Evolutionary conservation across 805 yeast genomes (phyloP).

Genomic region (Jamesozyma rosinii): DNA sequence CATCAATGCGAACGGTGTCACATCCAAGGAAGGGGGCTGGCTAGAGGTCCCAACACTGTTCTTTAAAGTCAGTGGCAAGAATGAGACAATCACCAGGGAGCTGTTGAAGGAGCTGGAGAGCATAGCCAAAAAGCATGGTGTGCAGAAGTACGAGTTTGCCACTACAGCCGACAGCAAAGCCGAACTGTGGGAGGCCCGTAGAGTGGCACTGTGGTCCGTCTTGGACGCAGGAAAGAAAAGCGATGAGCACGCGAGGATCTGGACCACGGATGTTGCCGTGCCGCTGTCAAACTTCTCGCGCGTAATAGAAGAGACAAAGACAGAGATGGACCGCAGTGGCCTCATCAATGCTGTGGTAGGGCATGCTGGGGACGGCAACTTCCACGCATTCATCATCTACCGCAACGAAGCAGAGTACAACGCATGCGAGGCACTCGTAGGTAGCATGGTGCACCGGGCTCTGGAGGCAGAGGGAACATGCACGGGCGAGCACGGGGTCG

Average conservation of each 20-base stretch:
- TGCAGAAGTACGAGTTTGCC: conserved; percentile 55
- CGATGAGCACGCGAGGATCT: conserved; percentile 42
- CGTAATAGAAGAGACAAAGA: conserved; percentile 53
- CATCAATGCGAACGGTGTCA: conserved; percentile 47
- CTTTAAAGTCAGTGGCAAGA: conserved; percentile 53
- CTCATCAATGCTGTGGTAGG: conserved; percentile 56
- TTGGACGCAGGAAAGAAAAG: conserved; percentile 53
- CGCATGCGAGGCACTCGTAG: conserved; percentile 42
- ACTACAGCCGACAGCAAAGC: conserved; percentile 49
- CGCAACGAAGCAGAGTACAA: conserved; percentile 41
- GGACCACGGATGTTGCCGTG: conserved; percentile 80
- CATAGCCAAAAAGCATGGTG: conserved; percentile 47
- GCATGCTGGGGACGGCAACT: conserved; percentile 80
- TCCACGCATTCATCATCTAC: conserved; percentile 60
- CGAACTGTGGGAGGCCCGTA: conserved; percentile 70
- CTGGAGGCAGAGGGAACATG: conserved; percentile 70
- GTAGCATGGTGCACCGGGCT: conserved; percentile 57
- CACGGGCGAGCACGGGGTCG: conserved; percentile 84
- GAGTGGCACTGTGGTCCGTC: conserved; percentile 56
- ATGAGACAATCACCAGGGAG: conserved; percentile 35
- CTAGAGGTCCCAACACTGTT: conserved; percentile 52
- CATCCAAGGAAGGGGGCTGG: conserved; percentile 40
- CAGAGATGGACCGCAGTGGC: conserved; percentile 45
- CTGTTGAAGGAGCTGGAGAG: conserved; percentile 37
- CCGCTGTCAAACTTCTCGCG: conserved; percentile 61